phyloP scores from a whole-genome alignment of 2,329 filamentous ascomycete species.

The Nothophoma quercina region DNA sequence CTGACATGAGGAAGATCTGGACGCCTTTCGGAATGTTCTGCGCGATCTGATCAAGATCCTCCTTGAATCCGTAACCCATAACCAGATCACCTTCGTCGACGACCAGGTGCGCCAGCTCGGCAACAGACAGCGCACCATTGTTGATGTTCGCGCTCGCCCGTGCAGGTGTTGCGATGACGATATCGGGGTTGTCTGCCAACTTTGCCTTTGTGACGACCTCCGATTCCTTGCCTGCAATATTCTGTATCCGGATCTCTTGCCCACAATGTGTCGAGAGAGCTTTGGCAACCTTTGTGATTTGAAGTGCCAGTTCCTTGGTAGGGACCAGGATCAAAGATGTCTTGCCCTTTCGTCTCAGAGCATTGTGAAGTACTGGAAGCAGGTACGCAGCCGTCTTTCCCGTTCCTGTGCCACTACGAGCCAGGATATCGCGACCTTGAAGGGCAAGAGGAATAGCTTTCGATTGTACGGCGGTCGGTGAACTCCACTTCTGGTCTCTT shows the following conservation, averaged over 20 bases:
- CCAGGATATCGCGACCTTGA: conserved; percentile 87
- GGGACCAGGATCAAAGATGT: conserved; percentile 90
- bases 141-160: conserved; percentile 81
- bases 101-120: conserved; percentile 77
- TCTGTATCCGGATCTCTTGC: conserved; percentile 82
- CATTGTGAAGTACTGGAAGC: conserved; percentile 83
- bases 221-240: conserved; percentile 88
- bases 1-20: conserved; percentile 92
- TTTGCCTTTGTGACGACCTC: conserved; percentile 88
- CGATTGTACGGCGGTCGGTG: conserved; percentile 87
- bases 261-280: conserved; percentile 82
- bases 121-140: conserved; percentile 72
- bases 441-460: conserved; percentile 88
- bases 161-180: conserved; percentile 91
- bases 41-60: conserved; percentile 83
- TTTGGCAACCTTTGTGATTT: conserved; percentile 81
- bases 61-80: conserved; percentile 90
- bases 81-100: conserved; percentile 96
- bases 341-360: conserved; percentile 79
- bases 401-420: conserved; percentile 92
- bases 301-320: conserved; percentile 91
- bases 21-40: conserved; percentile 81
- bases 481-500: conserved; percentile 80
- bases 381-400: conserved; percentile 98
- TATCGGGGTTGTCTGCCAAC: conserved; percentile 83